These are phyloP conservation scores for Glarea lozoyensis DNA, from an alignment of 495 filamentous ascomycete species.

Conservation along the genomic window DNA sequence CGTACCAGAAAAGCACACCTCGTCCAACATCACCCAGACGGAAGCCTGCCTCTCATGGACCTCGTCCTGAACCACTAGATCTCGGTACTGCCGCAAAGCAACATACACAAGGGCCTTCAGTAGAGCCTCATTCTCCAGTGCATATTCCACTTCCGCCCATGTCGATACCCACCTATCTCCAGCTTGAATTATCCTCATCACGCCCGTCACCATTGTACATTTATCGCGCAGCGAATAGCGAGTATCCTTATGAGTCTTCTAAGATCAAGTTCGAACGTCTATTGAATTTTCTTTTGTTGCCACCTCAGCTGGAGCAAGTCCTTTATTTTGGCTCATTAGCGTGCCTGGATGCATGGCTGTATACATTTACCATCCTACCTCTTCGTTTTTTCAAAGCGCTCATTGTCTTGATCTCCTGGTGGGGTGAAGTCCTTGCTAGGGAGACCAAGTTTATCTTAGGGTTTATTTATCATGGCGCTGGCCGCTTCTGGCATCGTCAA, in stretches of 20 bases:
- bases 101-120: slow-evolving; percentile 8
- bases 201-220: slow-evolving; percentile 84
- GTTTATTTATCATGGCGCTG: slow-evolving; percentile 67
- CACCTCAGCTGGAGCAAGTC: slow-evolving; percentile 73
- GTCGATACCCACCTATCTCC: slow-evolving; percentile 80
- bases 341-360: slow-evolving; percentile 94
- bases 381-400: slow-evolving; percentile 81
- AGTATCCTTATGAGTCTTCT: slow-evolving; percentile 92
- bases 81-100: slow-evolving; percentile 5
- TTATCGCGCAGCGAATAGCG: slow-evolving; percentile 58
- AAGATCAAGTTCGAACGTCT: slow-evolving; percentile 89
- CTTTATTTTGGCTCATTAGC: slow-evolving; percentile 82
- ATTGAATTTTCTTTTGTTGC: slow-evolving; percentile 79
- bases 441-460: slow-evolving; percentile 59
- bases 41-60: slow-evolving; percentile 5
- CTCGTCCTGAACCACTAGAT: slow-evolving; percentile 18
- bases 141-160: slow-evolving; percentile 70
- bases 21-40: slow-evolving; percentile 15
- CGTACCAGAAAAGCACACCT: slow-evolving; percentile 13
- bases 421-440: slow-evolving; percentile 50
- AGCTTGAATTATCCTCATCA: slow-evolving; percentile 77
- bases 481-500: slow-evolving; percentile 59
- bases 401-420: slow-evolving; percentile 65
- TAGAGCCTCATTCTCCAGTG: slow-evolving; percentile 16
- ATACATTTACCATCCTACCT: slow-evolving; percentile 90